Percentiles rank a stretch among this genome's conserved stretches.
Evolutionary conservation across 2,329 filamentous ascomycete species (phyloP).

Genomic region (Neurospora sp.): DNA sequence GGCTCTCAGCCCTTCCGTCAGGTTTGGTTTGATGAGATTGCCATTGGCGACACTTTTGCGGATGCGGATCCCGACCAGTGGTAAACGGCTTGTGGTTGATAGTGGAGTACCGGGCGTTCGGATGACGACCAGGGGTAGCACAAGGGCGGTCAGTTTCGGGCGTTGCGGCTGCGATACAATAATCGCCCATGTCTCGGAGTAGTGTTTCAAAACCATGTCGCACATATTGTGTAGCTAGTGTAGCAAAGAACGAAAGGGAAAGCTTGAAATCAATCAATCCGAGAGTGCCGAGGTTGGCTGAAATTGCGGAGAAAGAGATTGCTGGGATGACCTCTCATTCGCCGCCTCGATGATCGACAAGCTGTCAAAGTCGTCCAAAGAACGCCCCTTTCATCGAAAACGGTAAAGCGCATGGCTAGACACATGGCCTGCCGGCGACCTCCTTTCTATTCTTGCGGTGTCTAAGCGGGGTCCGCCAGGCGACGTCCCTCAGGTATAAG

Average conservation of each 20-base stretch:
- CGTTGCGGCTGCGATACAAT: neutral
- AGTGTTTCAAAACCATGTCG: neutral
- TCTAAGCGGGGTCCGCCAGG: neutral
- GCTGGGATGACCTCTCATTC: neutral
- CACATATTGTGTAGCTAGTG: neutral
- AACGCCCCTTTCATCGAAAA: neutral
- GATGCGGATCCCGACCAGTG: constrained; percentile 26
- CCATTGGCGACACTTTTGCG: constrained; percentile 29
- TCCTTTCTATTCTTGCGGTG: neutral
- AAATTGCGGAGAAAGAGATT: neutral
- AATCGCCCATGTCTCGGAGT: neutral
- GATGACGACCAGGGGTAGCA: neutral
- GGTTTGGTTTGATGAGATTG: constrained; percentile 41
- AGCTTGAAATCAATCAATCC: neutral
- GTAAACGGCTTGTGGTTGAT: neutral
- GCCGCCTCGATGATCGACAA: neutral
- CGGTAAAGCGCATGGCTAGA: neutral
- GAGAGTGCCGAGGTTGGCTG: neutral
- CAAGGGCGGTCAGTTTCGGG: neutral
- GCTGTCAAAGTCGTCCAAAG: neutral
- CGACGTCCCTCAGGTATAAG: neutral
- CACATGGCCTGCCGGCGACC: neutral
- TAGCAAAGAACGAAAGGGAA: neutral
- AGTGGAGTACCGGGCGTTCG: neutral
- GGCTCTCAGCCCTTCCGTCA: constrained; percentile 33